Evolutionary conservation across 106 monocot genomes (phyloP).

Genomic region (Apostasia shenzhenica): DNA sequence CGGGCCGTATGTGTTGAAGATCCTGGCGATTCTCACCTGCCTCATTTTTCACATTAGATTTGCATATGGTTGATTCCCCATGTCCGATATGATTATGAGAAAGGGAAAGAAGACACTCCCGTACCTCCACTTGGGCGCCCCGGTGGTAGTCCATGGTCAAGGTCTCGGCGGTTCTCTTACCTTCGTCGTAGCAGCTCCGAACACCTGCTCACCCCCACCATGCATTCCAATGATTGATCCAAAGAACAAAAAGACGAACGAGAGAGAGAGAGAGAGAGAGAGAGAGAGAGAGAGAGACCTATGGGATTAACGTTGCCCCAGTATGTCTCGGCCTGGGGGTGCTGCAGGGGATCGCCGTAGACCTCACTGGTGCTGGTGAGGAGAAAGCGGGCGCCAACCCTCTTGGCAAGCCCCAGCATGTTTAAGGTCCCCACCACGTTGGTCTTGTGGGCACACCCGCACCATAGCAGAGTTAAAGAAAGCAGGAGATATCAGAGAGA

Average conservation of each 20-base stretch:
- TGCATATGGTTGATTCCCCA: too few relatives aligned
- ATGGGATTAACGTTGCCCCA: conserved; percentile 98
- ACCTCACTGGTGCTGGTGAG: conserved; percentile 97
- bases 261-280: background rate
- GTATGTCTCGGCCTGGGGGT: conserved; percentile 87
- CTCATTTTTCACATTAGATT: background rate
- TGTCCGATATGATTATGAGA: background rate
- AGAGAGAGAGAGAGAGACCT: conserved; percentile 34
- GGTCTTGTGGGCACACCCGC: conserved; percentile 53
- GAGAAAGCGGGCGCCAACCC: conserved; percentile 76
- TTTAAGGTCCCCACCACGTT: conserved; percentile 93
- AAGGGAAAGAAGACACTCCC: background rate
- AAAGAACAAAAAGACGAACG: background rate
- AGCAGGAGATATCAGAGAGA: background rate
- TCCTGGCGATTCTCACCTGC: conserved; percentile 85
- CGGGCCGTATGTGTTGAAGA: conserved; percentile 94
- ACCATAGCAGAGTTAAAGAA: conserved; percentile 13
- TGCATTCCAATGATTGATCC: background rate
- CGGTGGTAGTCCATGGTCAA: conserved; percentile 97
- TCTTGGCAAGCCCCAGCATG: conserved; percentile 90
- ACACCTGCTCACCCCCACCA: conserved; percentile 40
- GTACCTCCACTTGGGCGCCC: conserved; percentile 78
- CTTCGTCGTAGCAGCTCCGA: conserved; percentile 92
- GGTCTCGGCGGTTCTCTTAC: conserved; percentile 90
- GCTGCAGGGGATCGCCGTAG: conserved; percentile 89